Conservation (phyloP, 768 basidiomycete genomes). For the Kockovaella imperatae region DNA sequence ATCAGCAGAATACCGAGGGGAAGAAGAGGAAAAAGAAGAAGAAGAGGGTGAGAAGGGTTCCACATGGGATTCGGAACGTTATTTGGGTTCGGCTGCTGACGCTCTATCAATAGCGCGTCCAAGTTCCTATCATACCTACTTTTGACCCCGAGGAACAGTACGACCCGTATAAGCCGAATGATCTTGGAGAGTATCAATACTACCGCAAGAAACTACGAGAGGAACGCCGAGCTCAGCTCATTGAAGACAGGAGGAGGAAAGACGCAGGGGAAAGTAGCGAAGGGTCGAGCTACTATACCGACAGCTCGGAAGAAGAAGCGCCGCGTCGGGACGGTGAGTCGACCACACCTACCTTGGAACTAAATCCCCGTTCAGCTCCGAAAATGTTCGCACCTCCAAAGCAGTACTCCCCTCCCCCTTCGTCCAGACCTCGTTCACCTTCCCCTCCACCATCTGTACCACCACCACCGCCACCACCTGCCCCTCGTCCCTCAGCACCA, state of each 20-base stretch:
- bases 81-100: neutral
- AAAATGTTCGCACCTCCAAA: slow-evolving; percentile 32
- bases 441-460: slow-evolving; percentile 5
- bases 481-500: slow-evolving; percentile 8
- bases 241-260: slow-evolving; percentile 27
- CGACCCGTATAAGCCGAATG: slow-evolving; percentile 42
- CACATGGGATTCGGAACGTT: neutral
- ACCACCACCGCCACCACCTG: neutral
- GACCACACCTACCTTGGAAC: neutral
- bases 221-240: slow-evolving; percentile 22
- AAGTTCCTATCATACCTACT: slow-evolving; percentile 22
- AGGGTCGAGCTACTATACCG: slow-evolving; percentile 35
- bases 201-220: slow-evolving; percentile 36
- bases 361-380: slow-evolving; percentile 10
- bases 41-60: slow-evolving; percentile 21
- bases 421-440: slow-evolving; percentile 10
- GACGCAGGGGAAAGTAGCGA: slow-evolving; percentile 26
- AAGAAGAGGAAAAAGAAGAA: slow-evolving; percentile 37
- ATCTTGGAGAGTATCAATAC: slow-evolving; percentile 39
- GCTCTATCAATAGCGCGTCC: slow-evolving; percentile 8
- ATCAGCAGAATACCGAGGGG: slow-evolving; percentile 6
- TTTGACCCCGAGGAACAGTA: slow-evolving; percentile 43
- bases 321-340: slow-evolving; percentile 39
- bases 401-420: slow-evolving; percentile 22
- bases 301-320: slow-evolving; percentile 39